Evolutionary conservation across 805 yeast species (phyloP), one percentile per base, ranked within the genome.

Genomic region (Candida xyloterini): DNA sequence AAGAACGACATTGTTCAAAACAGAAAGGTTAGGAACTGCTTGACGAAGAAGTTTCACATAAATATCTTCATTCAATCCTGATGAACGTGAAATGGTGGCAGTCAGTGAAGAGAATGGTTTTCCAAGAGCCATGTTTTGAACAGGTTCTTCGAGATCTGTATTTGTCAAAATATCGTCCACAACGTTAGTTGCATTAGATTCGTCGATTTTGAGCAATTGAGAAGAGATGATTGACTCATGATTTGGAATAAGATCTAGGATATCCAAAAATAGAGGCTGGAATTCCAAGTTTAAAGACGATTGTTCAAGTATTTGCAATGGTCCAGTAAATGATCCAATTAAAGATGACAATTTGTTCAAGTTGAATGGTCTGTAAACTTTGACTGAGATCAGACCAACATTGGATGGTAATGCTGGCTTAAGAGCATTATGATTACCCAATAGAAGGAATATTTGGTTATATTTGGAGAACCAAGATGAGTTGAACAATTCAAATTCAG

Each of bases 21-120:
- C 69, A 7, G 70, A 59, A 13, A 71, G 63, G 56, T 79, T 81
- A 21, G 59, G 54, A 23, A 42, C 44, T 7, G 86, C 70, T 62
- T 89, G 95, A 33, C 73, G 62, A 50, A 90, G 71, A 14, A 91
- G 78, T 58, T 81, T 82, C 49, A 80, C 65, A 65, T 90, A 90
- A 14, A 90, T 87, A 36, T 79, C 76, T 25, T 65, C 63, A 13
- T 44, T 29, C 11, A 52, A 18, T 1, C 50, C 30, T 7, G 33
- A 28, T 5, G 42, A 26, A 28, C 40, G 42, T 15, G 40, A 38
- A 2, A 33, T 29, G 15, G 42, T 35, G 43, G 51, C 34, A 45
- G 56, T 9, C 22, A 60, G 50, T 25, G 57, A 50, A 33, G 56
- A 46, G 42, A 55, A 55, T 4, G 55, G 44, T 11, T 60, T 62